Percentiles rank a stretch among this genome's conserved stretches.
These are phyloP conservation scores for Lonicera japonica DNA, from an alignment of 129 eudicot species.

Conservation along the genomic window DNA sequence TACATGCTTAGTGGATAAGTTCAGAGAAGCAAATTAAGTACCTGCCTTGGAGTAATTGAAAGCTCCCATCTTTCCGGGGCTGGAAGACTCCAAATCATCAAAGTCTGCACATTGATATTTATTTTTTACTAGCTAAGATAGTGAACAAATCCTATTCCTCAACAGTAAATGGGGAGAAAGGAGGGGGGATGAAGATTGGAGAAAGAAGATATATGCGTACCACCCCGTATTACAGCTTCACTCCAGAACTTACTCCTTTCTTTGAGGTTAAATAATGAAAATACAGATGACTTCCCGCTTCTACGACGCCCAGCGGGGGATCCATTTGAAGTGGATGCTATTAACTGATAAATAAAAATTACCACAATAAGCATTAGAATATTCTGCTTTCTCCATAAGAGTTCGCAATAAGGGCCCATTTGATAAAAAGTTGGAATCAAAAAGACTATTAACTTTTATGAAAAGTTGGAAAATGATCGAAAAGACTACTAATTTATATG, in stretches of 20 bases:
- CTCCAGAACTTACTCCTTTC: conserved; percentile 94
- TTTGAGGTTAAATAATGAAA: conserved; percentile 89
- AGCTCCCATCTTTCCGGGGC: conserved; percentile 37
- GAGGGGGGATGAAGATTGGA: too few relatives aligned
- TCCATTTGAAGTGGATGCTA: conserved; percentile 53
- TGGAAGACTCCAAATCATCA: conserved; percentile 69
- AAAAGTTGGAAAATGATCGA: too few relatives aligned
- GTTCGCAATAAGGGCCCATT: too few relatives aligned
- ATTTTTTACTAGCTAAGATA: conserved; percentile 11
- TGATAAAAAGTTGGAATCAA: too few relatives aligned
- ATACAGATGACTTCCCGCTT: conserved; percentile 66
- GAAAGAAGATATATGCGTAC: conserved; percentile 28
- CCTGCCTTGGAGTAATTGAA: conserved; percentile 94
- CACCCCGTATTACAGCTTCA: conserved; percentile 79
- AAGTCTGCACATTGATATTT: conserved; percentile 36
- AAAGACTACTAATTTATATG: too few relatives aligned
- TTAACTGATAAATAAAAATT: conserved; percentile 26
- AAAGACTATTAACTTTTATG: too few relatives aligned
- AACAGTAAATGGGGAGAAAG: neutral
- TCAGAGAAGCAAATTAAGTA: conserved; percentile 31
- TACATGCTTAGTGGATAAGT: neutral
- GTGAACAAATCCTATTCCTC: neutral
- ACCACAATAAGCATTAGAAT: too few relatives aligned
- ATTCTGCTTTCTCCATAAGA: too few relatives aligned
- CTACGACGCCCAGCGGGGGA: conserved; percentile 43